Evolutionary conservation across 139 green algal species (phyloP).

Genomic region (Desmodesmus armatus): DNA sequence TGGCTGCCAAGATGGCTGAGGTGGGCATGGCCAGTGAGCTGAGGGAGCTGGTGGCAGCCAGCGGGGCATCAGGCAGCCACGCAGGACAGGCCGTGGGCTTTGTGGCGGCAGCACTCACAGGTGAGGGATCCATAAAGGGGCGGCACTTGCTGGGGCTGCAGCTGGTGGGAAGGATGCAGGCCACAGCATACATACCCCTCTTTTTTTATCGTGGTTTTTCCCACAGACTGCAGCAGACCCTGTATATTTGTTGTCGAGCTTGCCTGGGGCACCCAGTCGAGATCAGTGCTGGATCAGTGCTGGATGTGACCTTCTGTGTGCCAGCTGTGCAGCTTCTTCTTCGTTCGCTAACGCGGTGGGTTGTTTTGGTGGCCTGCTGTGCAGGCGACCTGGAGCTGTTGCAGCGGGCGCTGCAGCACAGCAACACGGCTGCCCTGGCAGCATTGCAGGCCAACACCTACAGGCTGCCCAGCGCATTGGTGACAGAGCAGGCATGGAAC

Average conservation of each 20-base stretch:
- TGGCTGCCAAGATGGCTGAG: slow-evolving; percentile 46
- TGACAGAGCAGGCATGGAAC: slow-evolving; percentile 36
- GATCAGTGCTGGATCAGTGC: no score
- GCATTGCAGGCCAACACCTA: slow-evolving; percentile 48
- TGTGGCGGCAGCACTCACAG: slow-evolving; percentile 44
- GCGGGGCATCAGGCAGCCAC: slow-evolving; percentile 28
- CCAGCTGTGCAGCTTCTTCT: no score
- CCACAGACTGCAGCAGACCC: no score
- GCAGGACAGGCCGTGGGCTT: slow-evolving; percentile 36
- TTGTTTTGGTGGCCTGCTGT: no score
- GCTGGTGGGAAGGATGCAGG: no score
- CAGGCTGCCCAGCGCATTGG: slow-evolving; percentile 36
- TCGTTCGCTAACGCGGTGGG: no score
- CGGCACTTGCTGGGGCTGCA: no score
- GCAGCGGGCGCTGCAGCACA: slow-evolving; percentile 39
- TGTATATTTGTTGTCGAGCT: no score
- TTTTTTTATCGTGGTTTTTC: no score
- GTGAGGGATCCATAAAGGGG: neutral
- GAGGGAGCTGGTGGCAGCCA: slow-evolving; percentile 19
- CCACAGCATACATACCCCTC: no score
- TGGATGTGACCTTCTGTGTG: no score
- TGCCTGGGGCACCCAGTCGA: no score
- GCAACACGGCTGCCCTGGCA: slow-evolving; percentile 40
- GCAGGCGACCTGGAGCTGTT: slow-evolving; percentile 40
- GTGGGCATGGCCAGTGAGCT: slow-evolving; percentile 39